These are phyloP conservation scores for Haplosporangium sp. DNA, from an alignment of 371 early-diverging fungal genomes.

Conservation along the genomic window DNA sequence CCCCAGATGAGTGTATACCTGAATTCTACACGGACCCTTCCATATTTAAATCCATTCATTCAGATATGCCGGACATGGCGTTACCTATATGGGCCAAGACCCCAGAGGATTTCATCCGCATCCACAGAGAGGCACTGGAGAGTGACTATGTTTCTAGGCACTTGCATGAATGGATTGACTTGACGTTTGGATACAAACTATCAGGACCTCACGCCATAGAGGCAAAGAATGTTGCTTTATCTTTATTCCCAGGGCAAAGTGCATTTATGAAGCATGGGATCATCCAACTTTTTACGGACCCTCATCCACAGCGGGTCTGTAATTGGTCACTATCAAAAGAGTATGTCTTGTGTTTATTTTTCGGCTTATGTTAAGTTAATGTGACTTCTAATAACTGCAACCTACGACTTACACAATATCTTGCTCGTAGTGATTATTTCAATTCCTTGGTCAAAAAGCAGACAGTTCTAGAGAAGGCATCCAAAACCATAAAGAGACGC, in stretches of 20 bases:
- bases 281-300: conserved; percentile 78
- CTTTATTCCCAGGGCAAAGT: conserved; percentile 71
- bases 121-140: conserved; percentile 80
- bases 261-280: conserved; percentile 83
- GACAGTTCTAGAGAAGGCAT: conserved; percentile 37
- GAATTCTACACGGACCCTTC: conserved; percentile 76
- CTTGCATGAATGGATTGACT: conserved; percentile 87
- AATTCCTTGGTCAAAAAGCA: conserved; percentile 17
- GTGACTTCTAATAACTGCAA: too few relatives aligned
- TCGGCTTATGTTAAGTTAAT: background rate
- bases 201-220: conserved; percentile 81
- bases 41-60: conserved; percentile 74
- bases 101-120: conserved; percentile 76
- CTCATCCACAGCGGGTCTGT: conserved; percentile 67
- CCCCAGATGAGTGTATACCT: conserved; percentile 83
- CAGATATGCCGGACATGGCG: conserved; percentile 76
- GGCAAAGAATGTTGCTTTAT: conserved; percentile 78
- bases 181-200: conserved; percentile 85
- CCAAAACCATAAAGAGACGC: conserved; percentile 45
- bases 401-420: too few relatives aligned
- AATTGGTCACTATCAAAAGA: conserved; percentile 49
- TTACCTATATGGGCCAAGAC: conserved; percentile 77
- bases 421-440: conserved; percentile 27
- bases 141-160: conserved; percentile 82
- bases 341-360: conserved; percentile 13